phyloP scores from a whole-genome alignment of 2,329 filamentous ascomycete species.

The Camptophora hylomeconis region DNA sequence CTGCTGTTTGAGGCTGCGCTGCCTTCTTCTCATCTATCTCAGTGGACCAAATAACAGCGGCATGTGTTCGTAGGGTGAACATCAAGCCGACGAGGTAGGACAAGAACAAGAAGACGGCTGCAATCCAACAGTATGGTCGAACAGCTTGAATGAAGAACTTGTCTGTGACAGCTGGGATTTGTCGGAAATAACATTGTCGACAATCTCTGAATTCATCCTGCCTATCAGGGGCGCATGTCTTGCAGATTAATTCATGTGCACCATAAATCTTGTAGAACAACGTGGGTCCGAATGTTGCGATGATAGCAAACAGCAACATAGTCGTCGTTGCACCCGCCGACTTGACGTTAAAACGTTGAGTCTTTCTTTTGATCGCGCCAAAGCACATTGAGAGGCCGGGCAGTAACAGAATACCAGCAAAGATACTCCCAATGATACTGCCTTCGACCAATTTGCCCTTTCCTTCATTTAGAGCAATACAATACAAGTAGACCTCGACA shows the following conservation, averaged over 20 bases:
- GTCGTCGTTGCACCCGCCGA: constrained; percentile 95
- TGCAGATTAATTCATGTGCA: constrained; percentile 87
- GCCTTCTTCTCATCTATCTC: constrained; percentile 68
- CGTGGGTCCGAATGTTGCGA: constrained; percentile 88
- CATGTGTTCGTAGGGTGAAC: constrained; percentile 92
- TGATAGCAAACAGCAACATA: constrained; percentile 92
- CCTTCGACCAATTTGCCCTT: constrained; percentile 90
- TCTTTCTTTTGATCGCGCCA: constrained; percentile 93
- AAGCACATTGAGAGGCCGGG: constrained; percentile 98
- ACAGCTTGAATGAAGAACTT: constrained; percentile 84
- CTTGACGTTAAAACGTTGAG: constrained; percentile 92
- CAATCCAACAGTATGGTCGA: constrained; percentile 83
- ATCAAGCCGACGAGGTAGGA: constrained; percentile 89
- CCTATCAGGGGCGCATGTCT: constrained; percentile 44
- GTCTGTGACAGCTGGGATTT: constrained; percentile 70
- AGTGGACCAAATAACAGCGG: constrained; percentile 90
- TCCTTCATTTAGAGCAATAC: constrained; percentile 80
- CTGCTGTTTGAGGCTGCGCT: constrained; percentile 18
- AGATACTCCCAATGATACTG: constrained; percentile 94
- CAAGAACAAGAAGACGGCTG: constrained; percentile 71
- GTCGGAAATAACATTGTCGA: constrained; percentile 85
- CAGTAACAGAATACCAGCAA: constrained; percentile 87
- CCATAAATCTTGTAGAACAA: constrained; percentile 98
- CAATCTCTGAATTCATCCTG: constrained; percentile 53
- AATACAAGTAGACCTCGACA: constrained; percentile 96